These are phyloP conservation scores for Phytophthora multivora DNA, from an alignment of 352 stramenopile species.

Conservation along the genomic window DNA sequence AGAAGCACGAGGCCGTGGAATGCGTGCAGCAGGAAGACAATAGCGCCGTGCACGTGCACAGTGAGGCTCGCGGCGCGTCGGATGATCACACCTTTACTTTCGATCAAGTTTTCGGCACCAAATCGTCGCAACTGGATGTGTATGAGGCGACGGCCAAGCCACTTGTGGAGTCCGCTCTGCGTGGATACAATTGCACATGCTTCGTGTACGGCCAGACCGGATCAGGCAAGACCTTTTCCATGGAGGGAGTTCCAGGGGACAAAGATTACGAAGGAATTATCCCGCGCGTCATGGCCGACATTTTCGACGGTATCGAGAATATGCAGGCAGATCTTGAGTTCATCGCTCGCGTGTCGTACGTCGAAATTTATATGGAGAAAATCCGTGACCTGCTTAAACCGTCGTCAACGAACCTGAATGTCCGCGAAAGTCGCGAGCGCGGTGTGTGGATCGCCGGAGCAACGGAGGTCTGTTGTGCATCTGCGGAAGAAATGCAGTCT, in stretches of 20 bases:
- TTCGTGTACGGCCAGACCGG: slow-evolving; percentile 94
- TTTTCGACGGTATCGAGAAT: slow-evolving; percentile 71
- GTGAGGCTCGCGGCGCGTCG: slow-evolving; percentile 24
- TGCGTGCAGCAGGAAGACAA: slow-evolving; percentile 58
- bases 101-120: slow-evolving; percentile 67
- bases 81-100: slow-evolving; percentile 75
- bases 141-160: slow-evolving; percentile 71
- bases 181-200: slow-evolving; percentile 91
- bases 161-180: slow-evolving; percentile 59
- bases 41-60: slow-evolving; percentile 47
- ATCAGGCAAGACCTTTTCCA: slow-evolving; percentile 94
- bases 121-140: slow-evolving; percentile 61
- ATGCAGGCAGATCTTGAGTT: slow-evolving; percentile 89
- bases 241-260: slow-evolving; percentile 76
- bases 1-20: slow-evolving; percentile 68
- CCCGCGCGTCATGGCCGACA: slow-evolving; percentile 71
- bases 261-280: slow-evolving; percentile 75
- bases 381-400: slow-evolving; percentile 95
- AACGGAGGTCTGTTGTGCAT: slow-evolving; percentile 68
- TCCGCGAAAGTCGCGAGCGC: slow-evolving; percentile 63
- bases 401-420: slow-evolving; percentile 57
- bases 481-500: slow-evolving; percentile 65
- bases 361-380: slow-evolving; percentile 99
- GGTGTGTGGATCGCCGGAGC: slow-evolving; percentile 68
- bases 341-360: slow-evolving; percentile 95